Conservation (phyloP, 352 stramenopile genomes). For the Phytophthora lateralis region DNA sequence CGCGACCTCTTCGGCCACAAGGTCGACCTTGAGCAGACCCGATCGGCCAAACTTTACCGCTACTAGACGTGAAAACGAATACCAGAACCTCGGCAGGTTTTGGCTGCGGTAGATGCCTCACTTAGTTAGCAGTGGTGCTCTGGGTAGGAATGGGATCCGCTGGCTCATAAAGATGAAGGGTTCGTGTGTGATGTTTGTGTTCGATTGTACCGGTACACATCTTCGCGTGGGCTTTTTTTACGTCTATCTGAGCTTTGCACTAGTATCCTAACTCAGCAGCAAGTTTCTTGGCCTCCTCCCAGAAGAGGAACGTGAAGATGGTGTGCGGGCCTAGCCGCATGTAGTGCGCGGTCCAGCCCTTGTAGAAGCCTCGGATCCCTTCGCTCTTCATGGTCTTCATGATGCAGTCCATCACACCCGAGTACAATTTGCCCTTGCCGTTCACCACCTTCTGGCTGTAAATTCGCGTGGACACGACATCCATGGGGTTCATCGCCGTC, state of each 20-base stretch:
- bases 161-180: constrained; percentile 29
- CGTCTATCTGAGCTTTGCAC: constrained; percentile 26
- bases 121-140: constrained; percentile 22
- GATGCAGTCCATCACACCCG: constrained; percentile 76
- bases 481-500: constrained; percentile 89
- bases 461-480: constrained; percentile 86
- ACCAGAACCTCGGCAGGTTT: constrained; percentile 6
- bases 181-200: constrained; percentile 11
- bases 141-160: constrained; percentile 11
- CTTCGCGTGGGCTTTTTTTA: neutral
- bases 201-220: too few species aligned
- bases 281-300: constrained; percentile 83
- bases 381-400: constrained; percentile 81
- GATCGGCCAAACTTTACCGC: constrained; percentile 91
- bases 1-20: constrained; percentile 99
- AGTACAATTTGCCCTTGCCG: constrained; percentile 84
- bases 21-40: constrained; percentile 96
- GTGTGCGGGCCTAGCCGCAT: constrained; percentile 87
- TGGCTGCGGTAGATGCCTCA: constrained; percentile 19
- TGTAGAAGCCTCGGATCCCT: constrained; percentile 84
- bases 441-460: constrained; percentile 90
- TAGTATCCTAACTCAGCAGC: constrained; percentile 61
- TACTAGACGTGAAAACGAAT: constrained; percentile 50
- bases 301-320: constrained; percentile 88
- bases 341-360: constrained; percentile 88